Evolutionary conservation across 1,139 yeast genomes (phyloP).

Genomic region (Zygosaccharomyces pseudobailii): DNA sequence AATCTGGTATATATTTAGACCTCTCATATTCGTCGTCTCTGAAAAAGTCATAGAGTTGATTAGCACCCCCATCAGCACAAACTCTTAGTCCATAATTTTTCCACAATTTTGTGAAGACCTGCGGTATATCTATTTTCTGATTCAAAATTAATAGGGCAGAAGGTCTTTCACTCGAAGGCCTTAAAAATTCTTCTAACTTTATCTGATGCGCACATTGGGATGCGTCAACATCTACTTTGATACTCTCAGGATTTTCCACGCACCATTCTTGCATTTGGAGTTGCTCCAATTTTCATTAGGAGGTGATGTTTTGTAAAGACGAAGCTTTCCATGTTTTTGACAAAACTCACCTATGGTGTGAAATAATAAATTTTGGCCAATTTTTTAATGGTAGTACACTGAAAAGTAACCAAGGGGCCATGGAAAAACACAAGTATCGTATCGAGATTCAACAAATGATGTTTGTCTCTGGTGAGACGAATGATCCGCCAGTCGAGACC

Average conservation of each 20-base stretch:
- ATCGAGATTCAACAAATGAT: conserved; percentile 95
- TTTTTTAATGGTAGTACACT: background rate
- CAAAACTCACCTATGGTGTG: background rate
- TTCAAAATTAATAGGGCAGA: conserved; percentile 31
- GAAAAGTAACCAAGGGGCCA: background rate
- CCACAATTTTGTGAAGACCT: conserved; percentile 53
- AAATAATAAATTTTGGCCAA: background rate
- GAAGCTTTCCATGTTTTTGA: background rate
- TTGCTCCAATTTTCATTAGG: background rate
- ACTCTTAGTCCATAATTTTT: conserved; percentile 46
- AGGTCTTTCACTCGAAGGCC: conserved; percentile 1
- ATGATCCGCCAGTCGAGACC: conserved; percentile 89
- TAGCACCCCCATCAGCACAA: conserved; percentile 96
- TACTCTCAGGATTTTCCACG: conserved; percentile 13
- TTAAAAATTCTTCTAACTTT: conserved; percentile 12
- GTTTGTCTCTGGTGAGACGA: conserved; percentile 95
- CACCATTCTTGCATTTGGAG: conserved; percentile 12
- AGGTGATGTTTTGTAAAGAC: background rate
- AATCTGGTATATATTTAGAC: conserved; percentile 52
- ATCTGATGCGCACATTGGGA: conserved; percentile 4
- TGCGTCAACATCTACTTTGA: conserved; percentile 6
- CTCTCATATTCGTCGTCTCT: conserved; percentile 30
- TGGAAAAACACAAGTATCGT: conserved; percentile 66
- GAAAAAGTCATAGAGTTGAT: conserved; percentile 52
- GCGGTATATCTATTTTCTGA: conserved; percentile 25